Percentiles rank a stretch among this genome's conserved stretches.
These are phyloP conservation scores for Kodamaea laetipori DNA, from an alignment of 805 yeast genomes.

Conservation along the genomic window DNA sequence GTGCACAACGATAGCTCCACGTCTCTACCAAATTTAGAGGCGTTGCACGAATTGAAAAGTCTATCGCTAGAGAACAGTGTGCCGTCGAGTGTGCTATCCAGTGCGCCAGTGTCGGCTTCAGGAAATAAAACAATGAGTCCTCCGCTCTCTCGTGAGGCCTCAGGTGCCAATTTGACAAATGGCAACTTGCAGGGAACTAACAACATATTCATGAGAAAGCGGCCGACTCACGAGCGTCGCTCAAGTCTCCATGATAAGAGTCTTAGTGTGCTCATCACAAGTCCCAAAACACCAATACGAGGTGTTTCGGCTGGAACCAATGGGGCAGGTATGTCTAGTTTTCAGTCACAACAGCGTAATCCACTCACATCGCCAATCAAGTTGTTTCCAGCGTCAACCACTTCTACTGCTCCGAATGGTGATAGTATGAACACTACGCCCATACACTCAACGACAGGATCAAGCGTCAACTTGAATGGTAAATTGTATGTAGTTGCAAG, in stretches of 20 bases:
- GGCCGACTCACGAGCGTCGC: conserved; percentile 5
- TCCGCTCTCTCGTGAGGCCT: not conserved
- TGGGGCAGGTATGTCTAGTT: conserved; percentile 5
- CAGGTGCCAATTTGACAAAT: not conserved
- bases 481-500: conserved; percentile 1
- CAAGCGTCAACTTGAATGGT: conserved; percentile 6
- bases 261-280: conserved; percentile 1
- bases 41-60: not conserved
- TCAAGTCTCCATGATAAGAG: conserved; percentile 7
- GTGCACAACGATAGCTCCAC: conserved; percentile 6
- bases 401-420: not conserved
- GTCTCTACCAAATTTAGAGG: conserved; percentile 2
- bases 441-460: conserved; percentile 6
- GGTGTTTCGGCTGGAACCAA: not conserved
- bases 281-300: conserved; percentile 12
- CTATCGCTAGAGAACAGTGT: too few relatives aligned
- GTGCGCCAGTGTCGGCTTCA: too few relatives aligned
- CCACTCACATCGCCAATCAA: conserved; percentile 12
- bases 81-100: too few relatives aligned
- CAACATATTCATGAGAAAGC: conserved; percentile 14
- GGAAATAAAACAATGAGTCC: not conserved
- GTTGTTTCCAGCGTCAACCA: conserved; percentile 5
- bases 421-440: conserved; percentile 1
- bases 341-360: conserved; percentile 12
- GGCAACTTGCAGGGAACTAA: conserved; percentile 7